phyloP scores from a whole-genome alignment of 331 rosid genomes.

The Acacia pycnantha region DNA sequence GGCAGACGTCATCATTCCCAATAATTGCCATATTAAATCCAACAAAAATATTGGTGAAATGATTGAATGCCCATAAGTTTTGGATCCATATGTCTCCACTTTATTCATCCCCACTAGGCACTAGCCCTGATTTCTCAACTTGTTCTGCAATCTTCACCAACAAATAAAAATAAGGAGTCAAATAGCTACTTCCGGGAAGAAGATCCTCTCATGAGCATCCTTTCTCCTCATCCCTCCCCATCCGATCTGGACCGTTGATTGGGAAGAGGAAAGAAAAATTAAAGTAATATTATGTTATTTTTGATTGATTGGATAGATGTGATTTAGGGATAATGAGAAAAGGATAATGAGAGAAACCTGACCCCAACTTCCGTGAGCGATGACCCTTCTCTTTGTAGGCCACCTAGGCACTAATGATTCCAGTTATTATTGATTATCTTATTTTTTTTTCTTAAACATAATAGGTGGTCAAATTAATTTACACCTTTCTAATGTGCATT shows the following conservation, averaged over 20 bases:
- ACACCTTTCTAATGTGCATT: not conserved
- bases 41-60: not conserved
- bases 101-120: not conserved
- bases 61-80: not conserved
- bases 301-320: no score
- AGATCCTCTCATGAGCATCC: no score
- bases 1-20: slow-evolving; percentile 22
- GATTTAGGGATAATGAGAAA: no score
- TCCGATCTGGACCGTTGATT: no score
- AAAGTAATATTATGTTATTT: no score
- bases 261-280: no score
- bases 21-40: slow-evolving; percentile 28
- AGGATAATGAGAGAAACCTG: no score
- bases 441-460: not conserved
- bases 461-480: not conserved
- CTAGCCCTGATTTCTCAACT: slow-evolving; percentile 28
- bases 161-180: no score
- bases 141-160: slow-evolving; percentile 27
- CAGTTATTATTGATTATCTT: no score
- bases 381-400: not conserved
- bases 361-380: not conserved
- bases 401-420: not conserved
- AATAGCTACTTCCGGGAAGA: no score
- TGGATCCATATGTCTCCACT: not conserved
- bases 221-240: no score